These are phyloP conservation scores for Leishmania major DNA, from an alignment of 208 protist genomes.

Conservation along the genomic window DNA sequence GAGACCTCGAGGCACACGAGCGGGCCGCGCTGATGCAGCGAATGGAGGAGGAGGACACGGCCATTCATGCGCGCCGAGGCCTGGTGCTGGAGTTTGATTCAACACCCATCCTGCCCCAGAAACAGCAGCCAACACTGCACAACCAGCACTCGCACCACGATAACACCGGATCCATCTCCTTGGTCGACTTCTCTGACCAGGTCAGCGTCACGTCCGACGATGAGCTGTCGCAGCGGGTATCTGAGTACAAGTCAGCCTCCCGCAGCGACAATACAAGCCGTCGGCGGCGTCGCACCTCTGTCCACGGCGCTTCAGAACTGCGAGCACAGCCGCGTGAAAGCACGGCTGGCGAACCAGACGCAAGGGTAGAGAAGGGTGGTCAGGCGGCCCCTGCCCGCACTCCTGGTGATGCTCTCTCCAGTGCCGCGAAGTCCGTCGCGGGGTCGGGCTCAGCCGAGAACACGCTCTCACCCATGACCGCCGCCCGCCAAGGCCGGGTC, in stretches of 20 bases:
- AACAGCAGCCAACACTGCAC: not conserved
- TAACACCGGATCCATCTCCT: not conserved
- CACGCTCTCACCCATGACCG: slow-evolving; percentile 24
- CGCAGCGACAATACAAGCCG: slow-evolving; percentile 16
- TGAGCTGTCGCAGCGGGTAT: slow-evolving; percentile 38
- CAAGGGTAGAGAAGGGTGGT: not conserved
- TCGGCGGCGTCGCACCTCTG: not conserved
- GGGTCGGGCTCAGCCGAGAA: slow-evolving; percentile 6
- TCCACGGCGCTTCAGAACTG: not conserved
- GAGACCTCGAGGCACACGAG: slow-evolving; percentile 39
- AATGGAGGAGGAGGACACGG: slow-evolving; percentile 48
- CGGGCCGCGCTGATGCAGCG: slow-evolving; percentile 31
- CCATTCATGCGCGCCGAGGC: slow-evolving; percentile 33
- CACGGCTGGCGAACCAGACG: not conserved
- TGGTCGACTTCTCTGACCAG: slow-evolving; percentile 35
- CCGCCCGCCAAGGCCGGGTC: slow-evolving; percentile 1
- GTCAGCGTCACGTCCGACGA: slow-evolving; percentile 80
- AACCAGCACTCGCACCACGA: slow-evolving; percentile 11
- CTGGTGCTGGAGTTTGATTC: slow-evolving; percentile 55
- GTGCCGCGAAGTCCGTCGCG: not conserved
- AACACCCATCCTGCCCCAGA: slow-evolving; percentile 28
- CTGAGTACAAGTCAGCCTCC: slow-evolving; percentile 9
- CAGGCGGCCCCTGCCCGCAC: not conserved
- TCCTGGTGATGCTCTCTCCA: not conserved
- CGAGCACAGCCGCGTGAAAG: not conserved